These are phyloP conservation scores for Debaryomyces sp. DNA, from an alignment of 1,139 yeast species.

Conservation along the genomic window DNA sequence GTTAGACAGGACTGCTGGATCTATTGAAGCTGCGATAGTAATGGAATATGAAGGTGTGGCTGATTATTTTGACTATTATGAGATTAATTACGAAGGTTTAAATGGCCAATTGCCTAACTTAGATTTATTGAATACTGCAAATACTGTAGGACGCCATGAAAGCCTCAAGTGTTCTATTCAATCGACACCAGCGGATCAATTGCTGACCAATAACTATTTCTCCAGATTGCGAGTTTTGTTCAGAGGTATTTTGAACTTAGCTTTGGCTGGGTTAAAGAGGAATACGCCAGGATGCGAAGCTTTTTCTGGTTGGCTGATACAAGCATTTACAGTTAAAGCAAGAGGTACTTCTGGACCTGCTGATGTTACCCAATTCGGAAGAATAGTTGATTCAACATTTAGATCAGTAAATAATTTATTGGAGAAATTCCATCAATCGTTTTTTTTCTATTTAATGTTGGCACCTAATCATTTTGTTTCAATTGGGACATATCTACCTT, in stretches of 20 bases:
- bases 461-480: slow-evolving; percentile 84
- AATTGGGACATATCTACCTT: slow-evolving; percentile 90
- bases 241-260: slow-evolving; percentile 66
- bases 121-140: slow-evolving; percentile 83
- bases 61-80: slow-evolving; percentile 76
- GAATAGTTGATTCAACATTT: slow-evolving; percentile 86
- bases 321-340: slow-evolving; percentile 81
- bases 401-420: slow-evolving; percentile 89
- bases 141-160: slow-evolving; percentile 71
- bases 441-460: slow-evolving; percentile 85
- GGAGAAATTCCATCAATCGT: slow-evolving; percentile 96
- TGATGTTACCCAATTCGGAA: slow-evolving; percentile 90
- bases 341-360: slow-evolving; percentile 54
- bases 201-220: slow-evolving; percentile 48
- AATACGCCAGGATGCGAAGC: slow-evolving; percentile 77
- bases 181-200: slow-evolving; percentile 50
- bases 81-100: slow-evolving; percentile 80
- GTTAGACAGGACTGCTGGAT: slow-evolving; percentile 90
- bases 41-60: slow-evolving; percentile 71
- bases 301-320: slow-evolving; percentile 96
- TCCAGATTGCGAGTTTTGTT: slow-evolving; percentile 63
- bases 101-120: slow-evolving; percentile 96
- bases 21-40: slow-evolving; percentile 88
- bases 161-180: slow-evolving; percentile 72
- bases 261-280: slow-evolving; percentile 66